Percentiles rank a stretch among this genome's conserved stretches.
These are phyloP conservation scores for Botrytis tulipae DNA, from an alignment of 2,329 filamentous ascomycete species.

Conservation along the genomic window DNA sequence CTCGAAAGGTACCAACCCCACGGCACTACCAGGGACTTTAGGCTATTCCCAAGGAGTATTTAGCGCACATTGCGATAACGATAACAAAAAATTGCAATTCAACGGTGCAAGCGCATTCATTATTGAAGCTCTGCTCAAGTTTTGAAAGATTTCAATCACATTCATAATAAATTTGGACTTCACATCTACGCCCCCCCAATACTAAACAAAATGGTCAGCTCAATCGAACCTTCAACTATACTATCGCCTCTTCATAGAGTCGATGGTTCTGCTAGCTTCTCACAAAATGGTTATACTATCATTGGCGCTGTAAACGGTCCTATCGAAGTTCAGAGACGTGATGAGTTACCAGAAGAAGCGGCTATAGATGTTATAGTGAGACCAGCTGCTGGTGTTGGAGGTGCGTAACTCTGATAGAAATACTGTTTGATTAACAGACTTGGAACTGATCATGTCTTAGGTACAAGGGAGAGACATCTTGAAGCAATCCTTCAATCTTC, in stretches of 20 bases:
- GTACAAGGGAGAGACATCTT: constrained; percentile 75
- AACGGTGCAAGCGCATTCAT: background rate
- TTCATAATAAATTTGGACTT: background rate
- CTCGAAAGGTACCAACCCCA: background rate
- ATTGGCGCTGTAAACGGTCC: constrained; percentile 89
- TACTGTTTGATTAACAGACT: background rate
- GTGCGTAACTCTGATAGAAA: constrained; percentile 45
- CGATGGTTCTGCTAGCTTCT: constrained; percentile 78
- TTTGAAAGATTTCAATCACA: constrained; percentile 9
- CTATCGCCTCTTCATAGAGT: constrained; percentile 64
- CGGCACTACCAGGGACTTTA: background rate
- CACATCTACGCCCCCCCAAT: background rate
- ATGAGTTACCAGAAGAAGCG: constrained; percentile 90
- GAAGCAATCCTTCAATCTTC: constrained; percentile 73
- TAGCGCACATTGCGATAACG: constrained; percentile 18
- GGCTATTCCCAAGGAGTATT: constrained; percentile 10
- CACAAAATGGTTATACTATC: constrained; percentile 73
- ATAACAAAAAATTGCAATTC: constrained; percentile 17
- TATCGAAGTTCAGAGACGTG: constrained; percentile 81
- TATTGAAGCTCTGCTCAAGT: background rate
- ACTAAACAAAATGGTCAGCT: constrained; percentile 39
- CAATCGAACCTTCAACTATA: constrained; percentile 45
- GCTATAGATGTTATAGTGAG: constrained; percentile 86
- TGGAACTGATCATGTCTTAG: constrained; percentile 37
- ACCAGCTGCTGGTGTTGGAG: constrained; percentile 79